Evolutionary conservation across 2,329 filamentous ascomycete genomes (phyloP).

Genomic region (Sclerotinia minor): DNA sequence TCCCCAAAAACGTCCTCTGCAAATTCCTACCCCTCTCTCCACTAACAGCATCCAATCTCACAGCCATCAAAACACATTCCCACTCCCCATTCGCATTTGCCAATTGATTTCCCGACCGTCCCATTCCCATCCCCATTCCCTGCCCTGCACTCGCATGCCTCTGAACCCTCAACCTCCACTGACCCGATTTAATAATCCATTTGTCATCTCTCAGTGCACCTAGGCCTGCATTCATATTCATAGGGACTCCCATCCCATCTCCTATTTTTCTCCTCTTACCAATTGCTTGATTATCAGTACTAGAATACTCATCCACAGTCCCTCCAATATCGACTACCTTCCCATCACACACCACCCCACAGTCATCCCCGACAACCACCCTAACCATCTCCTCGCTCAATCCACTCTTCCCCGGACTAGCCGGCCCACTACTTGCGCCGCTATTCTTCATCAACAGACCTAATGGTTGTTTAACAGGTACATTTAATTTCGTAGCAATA

Average conservation of each 20-base stretch:
- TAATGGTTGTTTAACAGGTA: slow-evolving; percentile 61
- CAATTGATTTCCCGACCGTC: neutral
- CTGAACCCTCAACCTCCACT: slow-evolving; percentile 72
- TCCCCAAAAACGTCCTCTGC: slow-evolving; percentile 60
- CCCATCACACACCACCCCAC: slow-evolving; percentile 61
- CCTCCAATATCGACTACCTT: slow-evolving; percentile 35
- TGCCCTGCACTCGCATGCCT: slow-evolving; percentile 48
- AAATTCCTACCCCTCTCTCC: slow-evolving; percentile 67
- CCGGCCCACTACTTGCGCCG: slow-evolving; percentile 60
- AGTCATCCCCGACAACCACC: slow-evolving; percentile 60
- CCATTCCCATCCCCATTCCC: slow-evolving; percentile 66
- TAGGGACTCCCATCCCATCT: neutral
- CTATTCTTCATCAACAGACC: slow-evolving; percentile 67
- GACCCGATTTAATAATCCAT: slow-evolving; percentile 67
- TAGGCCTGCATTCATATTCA: neutral
- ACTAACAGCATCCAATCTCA: slow-evolving; percentile 73
- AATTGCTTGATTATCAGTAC: slow-evolving; percentile 12
- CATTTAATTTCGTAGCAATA: slow-evolving; percentile 75
- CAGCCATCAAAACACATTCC: slow-evolving; percentile 72
- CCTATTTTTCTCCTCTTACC: slow-evolving; percentile 30
- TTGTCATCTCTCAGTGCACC: slow-evolving; percentile 30
- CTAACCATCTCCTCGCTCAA: slow-evolving; percentile 70
- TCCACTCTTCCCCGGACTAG: slow-evolving; percentile 68
- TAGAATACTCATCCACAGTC: neutral
- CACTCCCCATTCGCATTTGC: slow-evolving; percentile 52